Base-by-base conservation (phyloP, 73 alveolate genomes). In the Symbiodinium pilosum region DNA sequence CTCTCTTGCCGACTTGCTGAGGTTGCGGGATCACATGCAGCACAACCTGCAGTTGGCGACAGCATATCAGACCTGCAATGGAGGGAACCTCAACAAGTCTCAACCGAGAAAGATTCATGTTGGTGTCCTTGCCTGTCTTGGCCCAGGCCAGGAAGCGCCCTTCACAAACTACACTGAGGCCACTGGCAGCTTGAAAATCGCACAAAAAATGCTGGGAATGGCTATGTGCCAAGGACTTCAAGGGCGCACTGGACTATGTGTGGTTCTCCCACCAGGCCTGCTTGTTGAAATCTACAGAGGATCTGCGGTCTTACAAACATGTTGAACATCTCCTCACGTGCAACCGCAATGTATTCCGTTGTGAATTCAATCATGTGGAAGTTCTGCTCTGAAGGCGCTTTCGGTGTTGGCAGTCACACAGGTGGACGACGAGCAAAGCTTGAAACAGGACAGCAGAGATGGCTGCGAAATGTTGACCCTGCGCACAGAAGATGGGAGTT, bases 81-180 rank as follows among this genome's bases (percentile, higher is more conserved):
- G 95, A 26, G 34, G 26, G 84, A 77, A 38, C 91, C 93, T 43
- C 75, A 30, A 32, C 36, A 56, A 1, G n/a, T n/a, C n/a, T n/a
- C n/a, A n/a, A n/a, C n/a, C n/a, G n/a, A n/a, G n/a, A n/a, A n/a
- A n/a, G n/a, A n/a, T n/a, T n/a, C n/a, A n/a, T n/a, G n/a, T n/a
- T n/a, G 6, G 59, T 14, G 21, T 47, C 59, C 81, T 28, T 64
- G 81, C 16, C 20, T 2, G 87, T 41, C 26, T n/a, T n/a, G 18
- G 86, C 95, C 36, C 6, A 89, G 95, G 95, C 26, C 43, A 43
- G 30, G 95, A 89, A 59, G 95, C 95, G 7, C 41, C n/a, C 73
- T 89, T 68, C 84, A 92, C 98, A 54, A 92, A 92, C 43, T 92
- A 92, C 98, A 92, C 98, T 4, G 98, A 92, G 98, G 95, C 59